phyloP scores from a whole-genome alignment of 106 monocot genomes.

The Apostasia shenzhenica region DNA sequence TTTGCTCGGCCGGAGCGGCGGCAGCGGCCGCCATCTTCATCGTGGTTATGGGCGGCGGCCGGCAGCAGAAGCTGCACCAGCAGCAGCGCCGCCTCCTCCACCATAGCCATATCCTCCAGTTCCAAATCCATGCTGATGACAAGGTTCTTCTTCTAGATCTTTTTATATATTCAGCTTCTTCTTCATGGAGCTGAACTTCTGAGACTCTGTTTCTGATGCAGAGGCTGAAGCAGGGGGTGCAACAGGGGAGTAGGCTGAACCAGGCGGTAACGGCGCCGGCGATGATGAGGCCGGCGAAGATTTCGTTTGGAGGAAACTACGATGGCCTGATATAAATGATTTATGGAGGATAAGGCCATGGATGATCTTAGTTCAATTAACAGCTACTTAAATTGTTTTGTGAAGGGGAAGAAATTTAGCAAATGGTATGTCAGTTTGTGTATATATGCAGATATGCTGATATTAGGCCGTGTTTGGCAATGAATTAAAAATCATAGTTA shows the following conservation, averaged over 20 bases:
- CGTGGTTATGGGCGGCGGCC: background rate
- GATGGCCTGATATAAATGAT: background rate
- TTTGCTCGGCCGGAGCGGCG: background rate
- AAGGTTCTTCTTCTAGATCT: background rate
- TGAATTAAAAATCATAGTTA: too few species aligned
- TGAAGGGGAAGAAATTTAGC: too few species aligned
- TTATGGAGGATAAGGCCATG: too few species aligned
- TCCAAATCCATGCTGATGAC: constrained; percentile 2
- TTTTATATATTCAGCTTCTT: background rate
- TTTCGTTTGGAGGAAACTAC: constrained; percentile 18
- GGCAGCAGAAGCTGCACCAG: background rate
- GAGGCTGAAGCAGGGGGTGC: constrained; percentile 12
- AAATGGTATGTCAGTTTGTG: too few species aligned
- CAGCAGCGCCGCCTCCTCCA: background rate
- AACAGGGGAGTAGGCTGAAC: constrained; percentile 11
- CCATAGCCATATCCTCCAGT: background rate
- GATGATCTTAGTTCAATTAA: too few species aligned
- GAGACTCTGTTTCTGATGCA: background rate
- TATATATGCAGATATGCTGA: too few species aligned
- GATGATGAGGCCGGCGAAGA: constrained; percentile 1
- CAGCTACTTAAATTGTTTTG: too few species aligned
- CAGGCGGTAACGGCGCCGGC: constrained; percentile 1
- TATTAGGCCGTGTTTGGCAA: too few species aligned
- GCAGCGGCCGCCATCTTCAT: background rate
- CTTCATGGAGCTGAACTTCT: background rate